A percentile compares a stretch with the other conserved stretches of the same genome.
phyloP scores from a whole-genome alignment of 768 basidiomycete species.

The Collybia mongolica region DNA sequence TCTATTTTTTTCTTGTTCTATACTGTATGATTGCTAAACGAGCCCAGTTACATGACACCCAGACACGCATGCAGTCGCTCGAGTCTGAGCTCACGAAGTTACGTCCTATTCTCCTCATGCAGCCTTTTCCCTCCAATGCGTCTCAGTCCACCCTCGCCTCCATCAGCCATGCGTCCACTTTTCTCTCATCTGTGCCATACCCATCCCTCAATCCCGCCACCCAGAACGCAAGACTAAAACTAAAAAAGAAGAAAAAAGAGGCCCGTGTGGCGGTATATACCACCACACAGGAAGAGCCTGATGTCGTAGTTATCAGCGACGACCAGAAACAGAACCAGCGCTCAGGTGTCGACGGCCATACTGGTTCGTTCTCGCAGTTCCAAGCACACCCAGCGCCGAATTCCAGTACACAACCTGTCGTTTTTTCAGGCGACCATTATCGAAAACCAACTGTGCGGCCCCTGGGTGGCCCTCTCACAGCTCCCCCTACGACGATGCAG shows the following conservation, averaged over 20 bases:
- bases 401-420: slow-evolving; percentile 8
- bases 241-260: slow-evolving; percentile 21
- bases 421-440: slow-evolving; percentile 20
- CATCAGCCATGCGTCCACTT: slow-evolving; percentile 18
- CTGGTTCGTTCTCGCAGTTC: slow-evolving; percentile 17
- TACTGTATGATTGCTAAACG: not conserved
- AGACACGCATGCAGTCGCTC: slow-evolving; percentile 49
- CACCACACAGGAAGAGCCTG: not conserved
- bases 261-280: slow-evolving; percentile 13
- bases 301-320: slow-evolving; percentile 8
- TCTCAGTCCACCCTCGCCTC: slow-evolving; percentile 16
- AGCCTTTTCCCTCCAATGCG: slow-evolving; percentile 35
- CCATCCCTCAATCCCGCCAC: slow-evolving; percentile 18
- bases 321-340: slow-evolving; percentile 1
- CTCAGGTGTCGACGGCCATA: slow-evolving; percentile 1
- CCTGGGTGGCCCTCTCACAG: slow-evolving; percentile 14
- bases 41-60: slow-evolving; percentile 56
- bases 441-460: slow-evolving; percentile 16
- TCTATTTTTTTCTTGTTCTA: not conserved
- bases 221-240: slow-evolving; percentile 23
- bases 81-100: slow-evolving; percentile 67
- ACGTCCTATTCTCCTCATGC: slow-evolving; percentile 68
- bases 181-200: slow-evolving; percentile 22
- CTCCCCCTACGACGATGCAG: slow-evolving; percentile 19
- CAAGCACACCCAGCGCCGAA: slow-evolving; percentile 13